A percentile compares a stretch with the other conserved stretches of the same genome.
Conservation (phyloP, 768 basidiomycete species). For the Mrakia hoshinonis region DNA sequence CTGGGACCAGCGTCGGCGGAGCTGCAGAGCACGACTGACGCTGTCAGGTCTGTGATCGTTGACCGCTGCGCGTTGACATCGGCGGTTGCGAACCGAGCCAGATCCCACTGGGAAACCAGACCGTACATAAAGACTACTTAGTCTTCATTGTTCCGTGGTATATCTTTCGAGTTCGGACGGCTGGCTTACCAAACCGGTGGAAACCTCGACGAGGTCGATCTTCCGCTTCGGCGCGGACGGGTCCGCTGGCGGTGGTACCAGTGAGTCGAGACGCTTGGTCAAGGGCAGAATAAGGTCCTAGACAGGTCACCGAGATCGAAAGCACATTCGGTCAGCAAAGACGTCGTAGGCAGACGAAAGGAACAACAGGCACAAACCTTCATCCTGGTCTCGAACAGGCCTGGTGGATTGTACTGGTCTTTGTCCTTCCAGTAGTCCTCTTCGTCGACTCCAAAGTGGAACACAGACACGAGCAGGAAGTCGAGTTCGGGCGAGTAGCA, state of each 20-base stretch:
- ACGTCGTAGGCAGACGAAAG: not conserved
- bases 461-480: conserved; percentile 33
- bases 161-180: not conserved
- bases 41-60: conserved; percentile 21
- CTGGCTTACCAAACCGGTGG: conserved; percentile 18
- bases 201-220: conserved; percentile 27
- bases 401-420: conserved; percentile 26
- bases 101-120: conserved; percentile 17
- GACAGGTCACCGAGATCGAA: too few relatives aligned
- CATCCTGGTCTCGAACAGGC: conserved; percentile 18
- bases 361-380: not conserved
- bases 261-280: conserved; percentile 1
- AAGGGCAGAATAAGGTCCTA: conserved; percentile 19
- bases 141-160: not conserved
- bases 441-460: conserved; percentile 34
- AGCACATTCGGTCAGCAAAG: too few relatives aligned
- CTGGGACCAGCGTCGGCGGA: not conserved
- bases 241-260: conserved; percentile 10
- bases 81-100: conserved; percentile 25
- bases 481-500: conserved; percentile 33
- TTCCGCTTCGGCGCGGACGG: not conserved
- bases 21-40: not conserved
- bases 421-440: conserved; percentile 31
- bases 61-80: conserved; percentile 19
- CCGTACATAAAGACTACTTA: not conserved